Conservation (phyloP, 805 yeast genomes). For the Isabelozyma gotoi region DNA sequence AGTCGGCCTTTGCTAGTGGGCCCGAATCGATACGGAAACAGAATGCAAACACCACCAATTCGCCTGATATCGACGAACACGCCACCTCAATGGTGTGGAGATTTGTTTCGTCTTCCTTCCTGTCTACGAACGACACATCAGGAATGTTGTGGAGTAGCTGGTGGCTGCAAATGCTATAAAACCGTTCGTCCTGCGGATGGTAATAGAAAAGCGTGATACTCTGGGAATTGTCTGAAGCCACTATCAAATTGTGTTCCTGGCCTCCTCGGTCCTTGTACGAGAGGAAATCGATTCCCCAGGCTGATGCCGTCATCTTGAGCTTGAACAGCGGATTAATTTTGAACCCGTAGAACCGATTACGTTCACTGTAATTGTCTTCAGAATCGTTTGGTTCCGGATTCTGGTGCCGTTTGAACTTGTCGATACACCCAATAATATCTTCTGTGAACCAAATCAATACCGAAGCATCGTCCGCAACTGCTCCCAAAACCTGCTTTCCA, state of each 20-base stretch:
- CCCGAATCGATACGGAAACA: conserved; percentile 23
- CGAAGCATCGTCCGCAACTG: conserved; percentile 51
- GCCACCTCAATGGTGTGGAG: conserved; percentile 27
- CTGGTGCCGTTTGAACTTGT: background rate
- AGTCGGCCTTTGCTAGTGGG: conserved; percentile 19
- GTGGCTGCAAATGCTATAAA: conserved; percentile 36
- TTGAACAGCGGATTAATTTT: conserved; percentile 22
- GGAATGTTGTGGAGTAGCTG: conserved; percentile 56
- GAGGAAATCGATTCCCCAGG: conserved; percentile 63
- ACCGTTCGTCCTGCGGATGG: conserved; percentile 20
- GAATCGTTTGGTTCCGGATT: background rate
- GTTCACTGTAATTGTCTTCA: background rate
- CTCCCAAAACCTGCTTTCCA: conserved; percentile 43
- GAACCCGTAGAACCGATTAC: conserved; percentile 15
- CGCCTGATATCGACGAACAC: conserved; percentile 49
- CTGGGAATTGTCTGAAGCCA: conserved; percentile 56
- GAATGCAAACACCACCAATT: conserved; percentile 40
- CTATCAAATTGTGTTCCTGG: conserved; percentile 33
- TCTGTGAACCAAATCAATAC: conserved; percentile 36
- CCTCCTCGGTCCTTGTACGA: conserved; percentile 12
- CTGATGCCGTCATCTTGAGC: conserved; percentile 43
- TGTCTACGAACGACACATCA: conserved; percentile 41
- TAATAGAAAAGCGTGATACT: conserved; percentile 41
- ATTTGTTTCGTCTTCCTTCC: conserved; percentile 6
- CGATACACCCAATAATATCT: conserved; percentile 18